Conservation (phyloP, 2,329 filamentous ascomycete species). For the Acrocalymma vagum region DNA sequence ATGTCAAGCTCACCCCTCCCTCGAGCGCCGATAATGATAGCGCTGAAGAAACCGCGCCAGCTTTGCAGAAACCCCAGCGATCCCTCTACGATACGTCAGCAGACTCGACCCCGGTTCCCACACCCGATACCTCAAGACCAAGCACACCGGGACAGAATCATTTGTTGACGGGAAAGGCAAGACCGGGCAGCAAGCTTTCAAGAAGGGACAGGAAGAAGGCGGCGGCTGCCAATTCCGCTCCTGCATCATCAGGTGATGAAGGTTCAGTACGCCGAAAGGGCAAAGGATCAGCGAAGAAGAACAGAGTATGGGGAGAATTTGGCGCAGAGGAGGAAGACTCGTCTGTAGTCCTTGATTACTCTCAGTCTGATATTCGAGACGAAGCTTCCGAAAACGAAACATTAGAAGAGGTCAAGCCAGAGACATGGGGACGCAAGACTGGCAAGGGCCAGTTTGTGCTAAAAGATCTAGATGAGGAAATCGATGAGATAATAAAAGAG, state of each 20-base stretch:
- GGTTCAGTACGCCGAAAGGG: constrained; percentile 63
- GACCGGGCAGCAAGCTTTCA: constrained; percentile 79
- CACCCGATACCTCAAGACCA: constrained; percentile 81
- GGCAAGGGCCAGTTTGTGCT: constrained; percentile 92
- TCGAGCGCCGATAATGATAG: constrained; percentile 59
- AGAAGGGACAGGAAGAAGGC: constrained; percentile 79
- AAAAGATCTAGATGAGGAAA: constrained; percentile 91
- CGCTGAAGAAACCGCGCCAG: constrained; percentile 60
- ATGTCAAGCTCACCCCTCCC: constrained; percentile 61
- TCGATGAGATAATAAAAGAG: constrained; percentile 84
- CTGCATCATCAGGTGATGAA: constrained; percentile 86
- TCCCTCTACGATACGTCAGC: constrained; percentile 60
- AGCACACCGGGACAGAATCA: constrained; percentile 75
- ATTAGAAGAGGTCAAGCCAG: constrained; percentile 78
- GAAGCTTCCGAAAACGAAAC: constrained; percentile 62
- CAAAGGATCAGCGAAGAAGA: constrained; percentile 77
- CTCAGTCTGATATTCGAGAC: constrained; percentile 65
- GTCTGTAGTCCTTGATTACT: constrained; percentile 86
- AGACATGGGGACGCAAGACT: constrained; percentile 85
- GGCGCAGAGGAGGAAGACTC: constrained; percentile 87
- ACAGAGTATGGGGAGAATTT: constrained; percentile 91
- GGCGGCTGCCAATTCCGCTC: constrained; percentile 61
- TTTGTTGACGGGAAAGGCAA: constrained; percentile 75
- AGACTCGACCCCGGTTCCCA: constrained; percentile 74
- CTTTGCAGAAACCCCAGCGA: constrained; percentile 55